phyloP scores from a whole-genome alignment of 2,329 filamentous ascomycete species.

The Aspergillus sp. region DNA sequence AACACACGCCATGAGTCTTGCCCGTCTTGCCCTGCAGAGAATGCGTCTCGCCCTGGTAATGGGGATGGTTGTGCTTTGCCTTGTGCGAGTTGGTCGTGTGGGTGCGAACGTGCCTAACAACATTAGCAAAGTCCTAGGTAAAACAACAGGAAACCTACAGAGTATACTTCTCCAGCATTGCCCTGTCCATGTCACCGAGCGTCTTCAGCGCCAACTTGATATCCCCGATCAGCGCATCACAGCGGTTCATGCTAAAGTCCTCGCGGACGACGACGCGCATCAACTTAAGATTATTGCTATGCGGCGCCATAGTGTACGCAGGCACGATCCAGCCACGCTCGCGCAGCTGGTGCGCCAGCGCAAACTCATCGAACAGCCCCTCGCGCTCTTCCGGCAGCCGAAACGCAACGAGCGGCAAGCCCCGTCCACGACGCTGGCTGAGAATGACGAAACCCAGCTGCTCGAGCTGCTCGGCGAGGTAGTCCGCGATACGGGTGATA shows the following conservation, averaged over 20 bases:
- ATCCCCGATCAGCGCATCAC: conserved; percentile 74
- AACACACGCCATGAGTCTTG: conserved; percentile 88
- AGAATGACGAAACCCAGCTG: conserved; percentile 82
- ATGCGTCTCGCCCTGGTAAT: conserved; percentile 73
- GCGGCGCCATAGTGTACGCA: conserved; percentile 94
- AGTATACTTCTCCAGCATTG: conserved; percentile 67
- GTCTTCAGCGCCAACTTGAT: conserved; percentile 73
- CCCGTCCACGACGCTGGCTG: conserved; percentile 73
- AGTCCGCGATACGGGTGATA: conserved; percentile 84
- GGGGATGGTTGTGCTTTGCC: conserved; percentile 49
- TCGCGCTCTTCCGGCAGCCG: conserved; percentile 62
- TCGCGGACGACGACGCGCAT: conserved; percentile 89
- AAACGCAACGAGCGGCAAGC: conserved; percentile 88
- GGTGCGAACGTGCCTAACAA: conserved; percentile 50
- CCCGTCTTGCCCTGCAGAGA: conserved; percentile 85
- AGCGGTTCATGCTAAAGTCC: conserved; percentile 81
- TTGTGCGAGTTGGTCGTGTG: conserved; percentile 56
- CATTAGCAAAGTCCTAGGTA: background rate
- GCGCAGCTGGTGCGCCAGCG: conserved; percentile 79
- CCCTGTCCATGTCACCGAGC: conserved; percentile 71
- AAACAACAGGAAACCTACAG: conserved; percentile 48
- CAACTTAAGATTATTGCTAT: conserved; percentile 82
- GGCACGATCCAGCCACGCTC: conserved; percentile 90
- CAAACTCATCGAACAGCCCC: conserved; percentile 70
- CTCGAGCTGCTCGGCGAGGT: conserved; percentile 72